Evolutionary conservation across 371 early-diverging fungal species (phyloP).

Genomic region (Mortierella sp.): DNA sequence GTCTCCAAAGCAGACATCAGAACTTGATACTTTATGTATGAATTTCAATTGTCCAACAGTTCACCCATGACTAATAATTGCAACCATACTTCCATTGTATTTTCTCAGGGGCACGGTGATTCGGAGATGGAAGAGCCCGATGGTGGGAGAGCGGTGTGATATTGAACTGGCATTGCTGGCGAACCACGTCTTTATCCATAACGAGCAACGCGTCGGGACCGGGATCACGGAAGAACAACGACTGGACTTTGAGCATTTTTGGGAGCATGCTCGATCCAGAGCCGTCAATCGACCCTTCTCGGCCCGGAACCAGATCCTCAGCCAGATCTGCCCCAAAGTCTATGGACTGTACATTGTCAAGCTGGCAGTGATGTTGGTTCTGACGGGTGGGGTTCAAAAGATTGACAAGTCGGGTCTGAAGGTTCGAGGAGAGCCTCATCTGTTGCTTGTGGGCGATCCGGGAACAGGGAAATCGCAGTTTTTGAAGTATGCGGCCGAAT

Average conservation of each 20-base stretch:
- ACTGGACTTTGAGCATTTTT: conserved; percentile 66
- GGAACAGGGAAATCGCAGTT: conserved; percentile 92
- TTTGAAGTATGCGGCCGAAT: conserved; percentile 70
- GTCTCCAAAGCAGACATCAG: neutral
- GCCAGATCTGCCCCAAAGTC: conserved; percentile 73
- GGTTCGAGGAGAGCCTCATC: conserved; percentile 83
- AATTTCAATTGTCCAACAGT: no score
- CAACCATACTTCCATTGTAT: neutral
- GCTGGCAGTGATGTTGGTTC: conserved; percentile 71
- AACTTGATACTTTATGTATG: neutral
- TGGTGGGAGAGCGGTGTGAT: conserved; percentile 66
- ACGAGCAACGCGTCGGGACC: conserved; percentile 59
- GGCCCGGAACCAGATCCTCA: conserved; percentile 66
- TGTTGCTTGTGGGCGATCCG: conserved; percentile 88
- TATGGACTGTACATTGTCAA: conserved; percentile 75
- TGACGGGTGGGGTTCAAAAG: conserved; percentile 72
- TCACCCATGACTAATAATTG: no score
- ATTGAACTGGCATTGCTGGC: conserved; percentile 70
- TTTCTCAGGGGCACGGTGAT: conserved; percentile 41
- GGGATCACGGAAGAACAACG: conserved; percentile 64
- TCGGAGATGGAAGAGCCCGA: conserved; percentile 63
- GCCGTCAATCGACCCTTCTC: conserved; percentile 53
- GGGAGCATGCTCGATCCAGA: conserved; percentile 60
- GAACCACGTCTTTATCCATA: conserved; percentile 69
- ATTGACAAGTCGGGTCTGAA: conserved; percentile 64